phyloP scores from a whole-genome alignment of 78 protist genomes.

The Capsaspora owczarzaki region DNA sequence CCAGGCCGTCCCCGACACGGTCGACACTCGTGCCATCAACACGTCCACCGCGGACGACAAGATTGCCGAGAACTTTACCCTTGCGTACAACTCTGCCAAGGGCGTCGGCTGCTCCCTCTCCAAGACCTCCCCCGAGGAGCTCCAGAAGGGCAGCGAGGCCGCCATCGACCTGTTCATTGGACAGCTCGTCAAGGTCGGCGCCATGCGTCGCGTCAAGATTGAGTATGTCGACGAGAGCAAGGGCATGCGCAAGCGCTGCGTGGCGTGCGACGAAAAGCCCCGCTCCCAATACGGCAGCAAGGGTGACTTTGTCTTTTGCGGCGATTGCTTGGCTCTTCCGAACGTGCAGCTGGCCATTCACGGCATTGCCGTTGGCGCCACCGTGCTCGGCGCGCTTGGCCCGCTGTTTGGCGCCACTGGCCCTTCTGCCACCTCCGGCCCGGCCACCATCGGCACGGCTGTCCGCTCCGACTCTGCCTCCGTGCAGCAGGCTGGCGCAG shows the following conservation, averaged over 20 bases:
- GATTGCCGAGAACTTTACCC: conserved; percentile 37
- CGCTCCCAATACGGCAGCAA: neutral
- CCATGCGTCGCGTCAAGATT: neutral
- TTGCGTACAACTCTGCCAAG: conserved; percentile 74
- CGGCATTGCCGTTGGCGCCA: neutral
- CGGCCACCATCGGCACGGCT: neutral
- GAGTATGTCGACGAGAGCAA: neutral
- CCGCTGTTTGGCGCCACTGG: neutral
- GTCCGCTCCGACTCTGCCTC: neutral
- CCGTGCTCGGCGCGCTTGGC: no score
- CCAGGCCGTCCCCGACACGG: conserved; percentile 75
- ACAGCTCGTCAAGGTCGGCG: neutral
- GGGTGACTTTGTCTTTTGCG: neutral
- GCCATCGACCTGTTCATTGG: neutral
- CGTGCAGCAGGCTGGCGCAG: no score
- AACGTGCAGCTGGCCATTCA: neutral
- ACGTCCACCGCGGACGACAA: neutral
- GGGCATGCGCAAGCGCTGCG: neutral
- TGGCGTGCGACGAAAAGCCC: neutral
- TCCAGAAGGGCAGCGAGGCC: neutral
- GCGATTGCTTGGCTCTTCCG: neutral
- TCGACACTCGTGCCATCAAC: conserved; percentile 87
- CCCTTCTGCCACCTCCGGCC: neutral
- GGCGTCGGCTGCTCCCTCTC: conserved; percentile 79
- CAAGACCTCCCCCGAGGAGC: conserved; percentile 72